Conservation (phyloP, 305 asterid genomes). For the Rubia tinctorum region DNA sequence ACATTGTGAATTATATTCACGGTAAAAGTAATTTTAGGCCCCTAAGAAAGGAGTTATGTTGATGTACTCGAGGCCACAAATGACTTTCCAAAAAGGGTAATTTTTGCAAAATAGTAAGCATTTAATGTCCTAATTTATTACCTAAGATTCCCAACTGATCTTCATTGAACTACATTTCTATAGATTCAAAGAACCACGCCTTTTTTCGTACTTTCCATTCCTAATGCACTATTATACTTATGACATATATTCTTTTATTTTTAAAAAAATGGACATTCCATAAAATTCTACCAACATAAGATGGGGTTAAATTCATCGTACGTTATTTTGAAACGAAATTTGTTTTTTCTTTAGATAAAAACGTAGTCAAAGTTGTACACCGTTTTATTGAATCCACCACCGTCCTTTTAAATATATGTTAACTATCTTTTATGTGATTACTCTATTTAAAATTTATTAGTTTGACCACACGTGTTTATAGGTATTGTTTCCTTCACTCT, state of each 20-base stretch:
- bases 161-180: constrained; percentile 16
- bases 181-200: not conserved
- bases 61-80: constrained; percentile 17
- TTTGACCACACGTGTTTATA: not conserved
- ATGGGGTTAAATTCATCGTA: not conserved
- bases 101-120: constrained; percentile 37
- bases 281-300: not conserved
- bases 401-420: not conserved
- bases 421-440: not conserved
- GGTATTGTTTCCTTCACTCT: not conserved
- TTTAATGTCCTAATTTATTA: constrained; percentile 38
- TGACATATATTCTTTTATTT: not conserved
- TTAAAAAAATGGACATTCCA: not conserved
- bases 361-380: not conserved
- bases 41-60: not conserved
- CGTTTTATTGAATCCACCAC: not conserved
- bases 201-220: constrained; percentile 1
- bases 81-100: constrained; percentile 37
- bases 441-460: not conserved
- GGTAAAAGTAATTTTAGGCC: not conserved
- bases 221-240: not conserved
- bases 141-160: constrained; percentile 34
- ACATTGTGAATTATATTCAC: no score
- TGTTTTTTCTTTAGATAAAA: no score
- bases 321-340: no score